A percentile compares a stretch with the other conserved stretches of the same genome.
Conservation (phyloP, 2,329 filamentous ascomycete genomes). For the Cyphellophora europaea region DNA sequence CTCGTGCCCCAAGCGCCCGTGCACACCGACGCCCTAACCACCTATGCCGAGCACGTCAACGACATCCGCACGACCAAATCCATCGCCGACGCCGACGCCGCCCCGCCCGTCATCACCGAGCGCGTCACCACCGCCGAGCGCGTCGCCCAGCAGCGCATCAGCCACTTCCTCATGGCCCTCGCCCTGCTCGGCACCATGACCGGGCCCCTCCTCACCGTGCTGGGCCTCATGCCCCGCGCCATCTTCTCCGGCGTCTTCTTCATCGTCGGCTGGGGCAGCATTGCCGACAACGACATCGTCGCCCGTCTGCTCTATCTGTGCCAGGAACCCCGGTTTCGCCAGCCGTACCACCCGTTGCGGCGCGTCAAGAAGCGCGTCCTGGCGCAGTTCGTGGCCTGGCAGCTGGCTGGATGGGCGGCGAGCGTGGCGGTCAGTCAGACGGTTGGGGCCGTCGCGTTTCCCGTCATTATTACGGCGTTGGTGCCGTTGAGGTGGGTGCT, state of each 20-base stretch:
- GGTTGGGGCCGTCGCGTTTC: slow-evolving; percentile 72
- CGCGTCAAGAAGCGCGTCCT: slow-evolving; percentile 54
- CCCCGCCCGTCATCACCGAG: slow-evolving; percentile 47
- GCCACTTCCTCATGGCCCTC: slow-evolving; percentile 68
- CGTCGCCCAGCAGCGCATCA: slow-evolving; percentile 61
- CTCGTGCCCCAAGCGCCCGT: slow-evolving; percentile 78
- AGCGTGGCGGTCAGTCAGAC: slow-evolving; percentile 80
- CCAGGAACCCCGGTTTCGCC: slow-evolving; percentile 52
- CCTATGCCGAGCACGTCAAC: no score
- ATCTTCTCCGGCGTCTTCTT: slow-evolving; percentile 76
- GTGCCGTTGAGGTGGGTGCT: slow-evolving; percentile 58
- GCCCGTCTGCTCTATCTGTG: slow-evolving; percentile 62
- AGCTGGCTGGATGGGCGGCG: slow-evolving; percentile 62
- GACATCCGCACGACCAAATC: slow-evolving; percentile 61
- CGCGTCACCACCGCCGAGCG: slow-evolving; percentile 52
- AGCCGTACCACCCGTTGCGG: slow-evolving; percentile 59
- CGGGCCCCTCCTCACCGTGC: slow-evolving; percentile 61
- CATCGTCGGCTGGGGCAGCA: slow-evolving; percentile 72
- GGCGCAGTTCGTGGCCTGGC: slow-evolving; percentile 61
- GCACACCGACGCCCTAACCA: slow-evolving; percentile 69
- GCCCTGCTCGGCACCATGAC: slow-evolving; percentile 72
- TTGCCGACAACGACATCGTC: slow-evolving; percentile 69
- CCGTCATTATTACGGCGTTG: slow-evolving; percentile 60
- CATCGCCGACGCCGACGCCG: slow-evolving; percentile 38
- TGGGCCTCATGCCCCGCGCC: slow-evolving; percentile 70